These are phyloP conservation scores for Gentiana dahurica DNA, from an alignment of 257 asterid species.

Conservation along the genomic window DNA sequence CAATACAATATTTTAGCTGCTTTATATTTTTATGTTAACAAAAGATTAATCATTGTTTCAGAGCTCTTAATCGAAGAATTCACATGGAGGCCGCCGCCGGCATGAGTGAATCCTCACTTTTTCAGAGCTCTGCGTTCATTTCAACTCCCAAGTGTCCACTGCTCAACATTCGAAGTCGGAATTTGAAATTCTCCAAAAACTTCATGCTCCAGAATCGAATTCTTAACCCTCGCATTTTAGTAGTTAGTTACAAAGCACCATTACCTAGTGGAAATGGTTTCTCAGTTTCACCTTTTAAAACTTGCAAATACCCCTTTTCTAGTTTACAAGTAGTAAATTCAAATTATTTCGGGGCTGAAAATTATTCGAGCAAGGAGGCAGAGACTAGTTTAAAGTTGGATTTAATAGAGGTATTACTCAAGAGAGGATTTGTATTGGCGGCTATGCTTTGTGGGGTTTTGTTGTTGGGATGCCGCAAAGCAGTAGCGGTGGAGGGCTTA, in stretches of 20 bases:
- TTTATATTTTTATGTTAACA: not conserved
- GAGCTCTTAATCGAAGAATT: not conserved
- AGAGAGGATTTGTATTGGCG: conserved; percentile 37
- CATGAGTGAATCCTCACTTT: conserved; percentile 29
- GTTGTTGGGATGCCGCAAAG: conserved; percentile 48
- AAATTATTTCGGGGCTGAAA: not conserved
- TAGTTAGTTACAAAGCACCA: conserved; percentile 18
- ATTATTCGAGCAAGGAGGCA: not conserved
- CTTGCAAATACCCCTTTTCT: conserved; percentile 1
- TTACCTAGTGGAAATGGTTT: conserved; percentile 13
- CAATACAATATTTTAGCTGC: not conserved
- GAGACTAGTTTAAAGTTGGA: conserved; percentile 7
- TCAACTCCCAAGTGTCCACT: conserved; percentile 19
- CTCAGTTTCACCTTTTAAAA: conserved; percentile 9
- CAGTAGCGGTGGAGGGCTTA: conserved; percentile 50
- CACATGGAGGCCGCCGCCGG: conserved; percentile 36
- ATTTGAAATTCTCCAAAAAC: conserved; percentile 19
- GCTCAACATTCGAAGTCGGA: conserved; percentile 16
- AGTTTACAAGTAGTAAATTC: not conserved
- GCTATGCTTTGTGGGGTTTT: conserved; percentile 48
- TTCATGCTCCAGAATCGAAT: conserved; percentile 11
- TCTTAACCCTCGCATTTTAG: not conserved
- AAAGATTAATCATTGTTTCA: not conserved
- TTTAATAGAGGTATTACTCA: conserved; percentile 24
- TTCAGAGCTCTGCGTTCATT: conserved; percentile 19